Conservation (phyloP, 2,329 filamentous ascomycete genomes). For the Apiospora rasikravindrae region DNA sequence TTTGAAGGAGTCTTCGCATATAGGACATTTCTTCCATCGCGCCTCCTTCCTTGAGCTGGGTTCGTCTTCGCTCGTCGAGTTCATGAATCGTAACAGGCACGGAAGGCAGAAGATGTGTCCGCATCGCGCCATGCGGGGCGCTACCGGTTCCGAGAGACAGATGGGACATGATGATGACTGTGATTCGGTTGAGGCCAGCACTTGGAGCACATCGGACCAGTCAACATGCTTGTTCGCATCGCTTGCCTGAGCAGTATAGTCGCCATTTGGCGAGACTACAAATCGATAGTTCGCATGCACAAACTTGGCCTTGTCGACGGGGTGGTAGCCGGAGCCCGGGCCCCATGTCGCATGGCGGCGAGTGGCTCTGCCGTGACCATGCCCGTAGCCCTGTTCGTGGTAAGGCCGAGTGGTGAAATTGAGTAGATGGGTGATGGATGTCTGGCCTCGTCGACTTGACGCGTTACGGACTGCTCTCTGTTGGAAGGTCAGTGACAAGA, state of each 20-base stretch:
- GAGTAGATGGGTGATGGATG: constrained; percentile 95
- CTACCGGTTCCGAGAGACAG: constrained; percentile 89
- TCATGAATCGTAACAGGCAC: constrained; percentile 95
- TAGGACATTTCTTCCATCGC: constrained; percentile 93
- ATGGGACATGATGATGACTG: constrained; percentile 92
- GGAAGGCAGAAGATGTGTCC: constrained; percentile 97
- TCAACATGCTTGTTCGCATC: constrained; percentile 90
- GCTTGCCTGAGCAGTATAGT: constrained; percentile 79
- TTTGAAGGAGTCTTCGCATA: constrained; percentile 94
- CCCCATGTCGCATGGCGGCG: constrained; percentile 82
- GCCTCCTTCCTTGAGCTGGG: constrained; percentile 69
- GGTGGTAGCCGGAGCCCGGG: constrained; percentile 86
- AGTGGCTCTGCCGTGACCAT: constrained; percentile 56
- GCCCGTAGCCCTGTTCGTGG: constrained; percentile 52
- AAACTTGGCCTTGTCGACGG: constrained; percentile 87
- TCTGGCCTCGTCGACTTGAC: constrained; percentile 84
- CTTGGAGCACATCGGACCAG: constrained; percentile 89
- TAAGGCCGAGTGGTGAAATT: constrained; percentile 83
- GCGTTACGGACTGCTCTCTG: constrained; percentile 59
- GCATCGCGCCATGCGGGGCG: constrained; percentile 94
- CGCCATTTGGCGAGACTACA: constrained; percentile 81
- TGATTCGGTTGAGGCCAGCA: constrained; percentile 87
- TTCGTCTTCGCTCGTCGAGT: constrained; percentile 77
- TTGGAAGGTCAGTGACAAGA: background rate
- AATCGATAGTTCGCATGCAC: constrained; percentile 98